Conservation (phyloP, 2,329 filamentous ascomycete species). For the Polytolypa hystricis region DNA sequence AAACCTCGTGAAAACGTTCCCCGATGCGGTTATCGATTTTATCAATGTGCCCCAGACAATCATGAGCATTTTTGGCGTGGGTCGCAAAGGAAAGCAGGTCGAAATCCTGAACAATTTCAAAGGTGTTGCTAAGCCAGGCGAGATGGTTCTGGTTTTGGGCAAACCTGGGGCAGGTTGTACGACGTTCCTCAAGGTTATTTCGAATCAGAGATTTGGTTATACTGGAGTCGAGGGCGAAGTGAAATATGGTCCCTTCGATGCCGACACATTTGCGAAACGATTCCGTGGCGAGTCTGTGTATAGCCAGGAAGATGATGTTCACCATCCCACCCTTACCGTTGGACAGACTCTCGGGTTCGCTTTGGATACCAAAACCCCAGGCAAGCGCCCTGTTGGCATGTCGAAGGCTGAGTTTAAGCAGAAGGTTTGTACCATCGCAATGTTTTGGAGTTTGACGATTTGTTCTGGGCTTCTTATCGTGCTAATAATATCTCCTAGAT, state of each 20-base stretch:
- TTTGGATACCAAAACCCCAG: slow-evolving; percentile 75
- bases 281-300: slow-evolving; percentile 78
- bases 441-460: not conserved
- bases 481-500: slow-evolving; percentile 38
- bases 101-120: slow-evolving; percentile 58
- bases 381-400: slow-evolving; percentile 61
- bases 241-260: slow-evolving; percentile 61
- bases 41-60: slow-evolving; percentile 62
- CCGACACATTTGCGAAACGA: slow-evolving; percentile 55
- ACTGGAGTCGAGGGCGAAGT: slow-evolving; percentile 60
- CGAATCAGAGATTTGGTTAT: slow-evolving; percentile 70
- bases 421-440: slow-evolving; percentile 24
- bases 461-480: not conserved
- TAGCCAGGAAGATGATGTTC: slow-evolving; percentile 76
- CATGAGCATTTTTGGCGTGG: slow-evolving; percentile 51
- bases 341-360: slow-evolving; percentile 80
- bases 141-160: slow-evolving; percentile 79
- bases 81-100: slow-evolving; percentile 57
- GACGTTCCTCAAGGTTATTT: slow-evolving; percentile 73
- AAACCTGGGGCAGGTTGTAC: slow-evolving; percentile 64
- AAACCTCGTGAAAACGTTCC: slow-evolving; percentile 65
- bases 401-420: slow-evolving; percentile 65
- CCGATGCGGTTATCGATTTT: slow-evolving; percentile 63
- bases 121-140: slow-evolving; percentile 61
- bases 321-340: slow-evolving; percentile 75